Conservation (phyloP, 768 basidiomycete species). For the Rhodotorula taiwanensis region DNA sequence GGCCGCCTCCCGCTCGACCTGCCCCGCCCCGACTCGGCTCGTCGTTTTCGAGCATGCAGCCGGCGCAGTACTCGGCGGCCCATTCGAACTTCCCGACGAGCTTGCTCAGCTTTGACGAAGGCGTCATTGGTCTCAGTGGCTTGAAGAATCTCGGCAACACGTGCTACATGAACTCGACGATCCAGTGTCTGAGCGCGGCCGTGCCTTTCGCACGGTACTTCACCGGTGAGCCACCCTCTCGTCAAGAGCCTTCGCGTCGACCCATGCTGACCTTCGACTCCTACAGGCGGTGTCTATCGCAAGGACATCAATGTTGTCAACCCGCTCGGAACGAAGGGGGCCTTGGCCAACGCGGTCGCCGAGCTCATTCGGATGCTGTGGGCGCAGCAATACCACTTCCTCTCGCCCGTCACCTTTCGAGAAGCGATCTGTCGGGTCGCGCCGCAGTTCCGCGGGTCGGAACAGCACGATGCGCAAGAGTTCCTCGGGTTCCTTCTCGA, state of each 20-base stretch:
- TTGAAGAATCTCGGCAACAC: conserved; percentile 94
- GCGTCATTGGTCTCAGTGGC: conserved; percentile 50
- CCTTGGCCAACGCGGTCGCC: conserved; percentile 72
- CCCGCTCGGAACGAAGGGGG: conserved; percentile 78
- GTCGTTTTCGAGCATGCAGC: conserved; percentile 27
- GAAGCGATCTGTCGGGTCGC: conserved; percentile 81
- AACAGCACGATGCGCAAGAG: conserved; percentile 98
- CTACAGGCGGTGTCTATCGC: conserved; percentile 45
- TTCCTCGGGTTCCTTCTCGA: conserved; percentile 94
- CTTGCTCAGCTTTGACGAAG: conserved; percentile 31
- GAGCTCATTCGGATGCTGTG: conserved; percentile 77
- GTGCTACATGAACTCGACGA: conserved; percentile 97
- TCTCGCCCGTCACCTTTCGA: conserved; percentile 75
- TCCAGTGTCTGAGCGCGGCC: conserved; percentile 92
- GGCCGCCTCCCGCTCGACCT: conserved; percentile 25
- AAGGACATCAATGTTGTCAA: conserved; percentile 67
- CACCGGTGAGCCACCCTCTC: conserved; percentile 54
- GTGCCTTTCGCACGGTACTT: conserved; percentile 91
- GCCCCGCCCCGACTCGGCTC: conserved; percentile 32
- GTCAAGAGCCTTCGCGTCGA: background rate
- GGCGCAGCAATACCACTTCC: conserved; percentile 72
- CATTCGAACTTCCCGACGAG: conserved; percentile 22
- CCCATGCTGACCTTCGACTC: too few relatives aligned
- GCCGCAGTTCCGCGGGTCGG: conserved; percentile 64
- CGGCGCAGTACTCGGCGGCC: conserved; percentile 18